phyloP scores from a whole-genome alignment of 192 early-diverging fungal genomes.

The Linnemannia zychae region DNA sequence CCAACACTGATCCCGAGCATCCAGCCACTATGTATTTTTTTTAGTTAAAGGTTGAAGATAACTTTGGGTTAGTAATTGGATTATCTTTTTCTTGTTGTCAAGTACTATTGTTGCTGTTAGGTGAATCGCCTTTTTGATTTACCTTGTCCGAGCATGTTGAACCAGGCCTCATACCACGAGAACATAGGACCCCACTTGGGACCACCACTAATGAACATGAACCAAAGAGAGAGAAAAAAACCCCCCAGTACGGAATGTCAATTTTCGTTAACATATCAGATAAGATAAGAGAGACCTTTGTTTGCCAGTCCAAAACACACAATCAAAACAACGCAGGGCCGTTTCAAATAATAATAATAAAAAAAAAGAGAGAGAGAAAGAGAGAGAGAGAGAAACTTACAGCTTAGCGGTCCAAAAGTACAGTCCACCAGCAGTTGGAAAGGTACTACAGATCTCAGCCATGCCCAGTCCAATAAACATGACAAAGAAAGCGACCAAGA shows the following conservation, averaged over 20 bases:
- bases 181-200: constrained; percentile 60
- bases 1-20: constrained; percentile 46
- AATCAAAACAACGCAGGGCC: neutral
- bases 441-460: constrained; percentile 68
- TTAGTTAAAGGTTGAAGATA: neutral
- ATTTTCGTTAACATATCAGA: neutral
- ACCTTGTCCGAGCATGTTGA: constrained; percentile 59
- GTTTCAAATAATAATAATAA: neutral
- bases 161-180: constrained; percentile 60
- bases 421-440: constrained; percentile 61
- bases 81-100: neutral
- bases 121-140: neutral
- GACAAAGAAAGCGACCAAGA: constrained; percentile 61
- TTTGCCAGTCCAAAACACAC: neutral
- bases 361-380: neutral
- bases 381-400: constrained; percentile 7
- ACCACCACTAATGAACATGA: constrained; percentile 24
- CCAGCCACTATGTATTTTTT: constrained; percentile 49
- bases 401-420: constrained; percentile 53
- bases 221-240: neutral
- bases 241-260: no score
- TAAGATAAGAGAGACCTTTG: constrained; percentile 3
- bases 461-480: constrained; percentile 61
- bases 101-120: neutral
- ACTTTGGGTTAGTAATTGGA: neutral